Conservation (phyloP, 1,139 yeast species). For the Eremothecium gossypii region DNA sequence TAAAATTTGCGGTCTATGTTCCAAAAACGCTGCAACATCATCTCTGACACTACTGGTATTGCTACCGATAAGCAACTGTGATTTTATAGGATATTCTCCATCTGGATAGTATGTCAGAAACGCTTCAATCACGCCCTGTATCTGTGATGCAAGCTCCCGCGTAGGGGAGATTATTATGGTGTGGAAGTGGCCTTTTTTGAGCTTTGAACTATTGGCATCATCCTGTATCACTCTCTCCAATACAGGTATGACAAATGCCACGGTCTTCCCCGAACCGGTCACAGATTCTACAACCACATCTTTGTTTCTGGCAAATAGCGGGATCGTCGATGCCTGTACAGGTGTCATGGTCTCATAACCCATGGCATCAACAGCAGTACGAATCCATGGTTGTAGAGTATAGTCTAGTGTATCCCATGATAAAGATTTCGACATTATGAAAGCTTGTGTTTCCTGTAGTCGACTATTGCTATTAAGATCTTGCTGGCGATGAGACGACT, state of each 20-base stretch:
- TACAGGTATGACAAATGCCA: constrained; percentile 78
- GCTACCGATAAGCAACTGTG: constrained; percentile 81
- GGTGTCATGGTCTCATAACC: constrained; percentile 90
- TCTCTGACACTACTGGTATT: constrained; percentile 49
- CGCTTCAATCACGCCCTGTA: constrained; percentile 52
- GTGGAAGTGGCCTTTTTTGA: constrained; percentile 56
- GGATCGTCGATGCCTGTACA: constrained; percentile 93
- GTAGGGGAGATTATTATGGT: constrained; percentile 81
- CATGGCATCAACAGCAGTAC: constrained; percentile 54
- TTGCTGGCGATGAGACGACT: constrained; percentile 3
- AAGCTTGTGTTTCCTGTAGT: too few relatives aligned
- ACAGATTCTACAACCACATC: constrained; percentile 96
- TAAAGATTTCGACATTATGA: constrained; percentile 28
- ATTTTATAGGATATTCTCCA: constrained; percentile 35
- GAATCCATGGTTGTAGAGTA: constrained; percentile 36
- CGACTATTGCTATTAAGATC: too few relatives aligned
- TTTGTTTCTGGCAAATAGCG: constrained; percentile 75
- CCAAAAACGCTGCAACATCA: constrained; percentile 53
- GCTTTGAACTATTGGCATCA: constrained; percentile 23
- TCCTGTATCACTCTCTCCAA: constrained; percentile 48
- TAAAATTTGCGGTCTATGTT: constrained; percentile 56
- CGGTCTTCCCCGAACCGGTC: constrained; percentile 93
- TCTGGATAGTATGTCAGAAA: constrained; percentile 56
- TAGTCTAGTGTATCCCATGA: constrained; percentile 32
- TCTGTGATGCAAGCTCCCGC: constrained; percentile 83